A percentile compares a stretch with the other conserved stretches of the same genome.
These are phyloP conservation scores for Raphanus raphanistrum DNA, from an alignment of 345 rosid species.

Conservation along the genomic window DNA sequence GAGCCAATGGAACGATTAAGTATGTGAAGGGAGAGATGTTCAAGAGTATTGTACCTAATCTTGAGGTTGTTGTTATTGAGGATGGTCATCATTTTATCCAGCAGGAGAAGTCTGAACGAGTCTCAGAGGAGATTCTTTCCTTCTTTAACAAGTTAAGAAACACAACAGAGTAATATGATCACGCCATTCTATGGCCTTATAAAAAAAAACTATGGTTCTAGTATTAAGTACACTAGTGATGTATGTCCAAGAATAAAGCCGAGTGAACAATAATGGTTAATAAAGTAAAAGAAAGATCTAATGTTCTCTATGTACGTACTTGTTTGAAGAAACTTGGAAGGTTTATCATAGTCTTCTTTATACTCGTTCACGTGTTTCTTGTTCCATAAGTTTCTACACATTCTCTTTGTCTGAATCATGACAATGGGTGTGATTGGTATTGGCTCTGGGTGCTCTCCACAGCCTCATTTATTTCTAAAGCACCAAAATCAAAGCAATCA, in stretches of 20 bases:
- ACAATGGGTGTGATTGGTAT: too few relatives aligned
- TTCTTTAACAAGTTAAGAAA: slow-evolving; percentile 41
- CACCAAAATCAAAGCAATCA: too few relatives aligned
- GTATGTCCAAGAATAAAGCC: neutral
- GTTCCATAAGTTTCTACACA: neutral
- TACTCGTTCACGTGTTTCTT: neutral
- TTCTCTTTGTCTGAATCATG: neutral
- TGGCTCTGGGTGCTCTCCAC: too few relatives aligned
- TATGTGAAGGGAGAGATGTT: slow-evolving; percentile 55
- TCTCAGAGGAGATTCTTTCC: slow-evolving; percentile 55
- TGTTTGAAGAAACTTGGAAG: neutral
- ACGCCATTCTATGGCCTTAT: neutral
- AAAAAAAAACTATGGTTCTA: neutral
- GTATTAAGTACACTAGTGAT: neutral
- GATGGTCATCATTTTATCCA: slow-evolving; percentile 69
- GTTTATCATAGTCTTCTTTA: neutral
- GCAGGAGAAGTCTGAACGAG: slow-evolving; percentile 55
- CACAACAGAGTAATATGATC: slow-evolving; percentile 17
- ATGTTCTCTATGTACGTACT: neutral
- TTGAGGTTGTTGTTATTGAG: slow-evolving; percentile 55
- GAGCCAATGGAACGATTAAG: slow-evolving; percentile 33
- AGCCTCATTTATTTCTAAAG: too few relatives aligned
- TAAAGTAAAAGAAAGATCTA: neutral
- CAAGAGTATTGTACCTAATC: slow-evolving; percentile 55
- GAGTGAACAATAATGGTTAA: neutral